Base-by-base conservation (phyloP, 257 asterid genomes). In the Lithospermum erythrorhizon region DNA sequence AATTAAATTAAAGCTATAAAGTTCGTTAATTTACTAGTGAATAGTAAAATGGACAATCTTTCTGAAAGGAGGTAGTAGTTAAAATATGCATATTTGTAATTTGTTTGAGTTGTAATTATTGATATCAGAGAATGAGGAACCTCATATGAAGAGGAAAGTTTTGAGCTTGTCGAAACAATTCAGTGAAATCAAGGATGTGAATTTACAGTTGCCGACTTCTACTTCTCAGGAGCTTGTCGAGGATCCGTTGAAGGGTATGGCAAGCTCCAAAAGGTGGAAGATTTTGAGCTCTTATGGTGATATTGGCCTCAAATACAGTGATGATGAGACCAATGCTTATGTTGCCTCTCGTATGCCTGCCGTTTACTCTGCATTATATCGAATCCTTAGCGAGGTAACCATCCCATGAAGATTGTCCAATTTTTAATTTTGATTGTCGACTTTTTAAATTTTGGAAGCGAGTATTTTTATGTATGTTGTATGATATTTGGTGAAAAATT, bases 271-370 rank as follows among this genome's bases (percentile, higher is more conserved):
- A 73, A 76, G 98, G 69, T 86, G 98, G 98, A 91, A 86, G 73
- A 73, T 88, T 17, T 73, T 64, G 72, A 75, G 83, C 10, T 27
- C 79, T 45, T 91, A 91, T 65, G 94, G 98, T 5, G 97, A 88
- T 60, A 67, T 77, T 55, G 97, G 97, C 57, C 90, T 91, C 56
- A 84, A 68, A 68, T 91, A 91, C 76, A 73, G 74, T 45, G 90
- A 83, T 59, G 98, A 84, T 68, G 85, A 91, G 67, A 73, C 97
- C 16, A 63, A 84, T 24, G 97, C 98, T 16, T 91, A 91, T 70
- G 93, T 91, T 1, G 98, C 95, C 2, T 81, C 95, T 61, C 95
- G 98, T 20, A 88, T 91, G 97, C 98, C 98, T 47, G 95, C 98
- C 3, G 95, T 91, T 57, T 86, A 82, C 75, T 82, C 94, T 11